Conservation (phyloP, 345 rosid species). For the Eucalyptus polyanthemos region DNA sequence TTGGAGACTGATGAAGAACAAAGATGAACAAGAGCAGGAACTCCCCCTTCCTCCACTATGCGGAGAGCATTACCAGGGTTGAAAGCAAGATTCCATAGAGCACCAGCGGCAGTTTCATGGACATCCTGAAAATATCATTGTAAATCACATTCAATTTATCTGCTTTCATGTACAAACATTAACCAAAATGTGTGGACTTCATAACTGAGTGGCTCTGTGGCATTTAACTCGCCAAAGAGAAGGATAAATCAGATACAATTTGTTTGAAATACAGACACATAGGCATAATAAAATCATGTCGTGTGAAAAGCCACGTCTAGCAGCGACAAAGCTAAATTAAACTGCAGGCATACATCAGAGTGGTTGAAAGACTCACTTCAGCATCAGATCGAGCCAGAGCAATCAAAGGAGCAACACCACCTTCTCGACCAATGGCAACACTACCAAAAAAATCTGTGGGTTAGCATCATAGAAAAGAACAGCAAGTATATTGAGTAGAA, state of each 20-base stretch:
- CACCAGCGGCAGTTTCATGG: conserved; percentile 89
- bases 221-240: not conserved
- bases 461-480: not conserved
- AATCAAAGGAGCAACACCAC: conserved; percentile 36
- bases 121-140: conserved; percentile 45
- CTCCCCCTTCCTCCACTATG: conserved; percentile 82
- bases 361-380: conserved; percentile 10
- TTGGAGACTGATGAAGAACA: conserved; percentile 61
- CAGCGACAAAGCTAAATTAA: not conserved
- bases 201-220: not conserved
- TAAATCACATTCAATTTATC: not conserved
- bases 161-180: not conserved
- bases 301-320: not conserved
- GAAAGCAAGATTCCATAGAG: conserved; percentile 85
- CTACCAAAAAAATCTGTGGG: not conserved
- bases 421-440: conserved; percentile 38
- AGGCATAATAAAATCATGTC: not conserved
- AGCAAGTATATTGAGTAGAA: not conserved
- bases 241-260: not conserved
- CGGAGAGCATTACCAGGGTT: conserved; percentile 64
- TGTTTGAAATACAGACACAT: not conserved
- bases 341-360: not conserved
- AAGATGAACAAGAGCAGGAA: conserved; percentile 63
- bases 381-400: conserved; percentile 30
- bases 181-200: not conserved